These are phyloP conservation scores for Heliamphora exappendiculata DNA, from an alignment of 148 eudicot genomes.

Conservation along the genomic window DNA sequence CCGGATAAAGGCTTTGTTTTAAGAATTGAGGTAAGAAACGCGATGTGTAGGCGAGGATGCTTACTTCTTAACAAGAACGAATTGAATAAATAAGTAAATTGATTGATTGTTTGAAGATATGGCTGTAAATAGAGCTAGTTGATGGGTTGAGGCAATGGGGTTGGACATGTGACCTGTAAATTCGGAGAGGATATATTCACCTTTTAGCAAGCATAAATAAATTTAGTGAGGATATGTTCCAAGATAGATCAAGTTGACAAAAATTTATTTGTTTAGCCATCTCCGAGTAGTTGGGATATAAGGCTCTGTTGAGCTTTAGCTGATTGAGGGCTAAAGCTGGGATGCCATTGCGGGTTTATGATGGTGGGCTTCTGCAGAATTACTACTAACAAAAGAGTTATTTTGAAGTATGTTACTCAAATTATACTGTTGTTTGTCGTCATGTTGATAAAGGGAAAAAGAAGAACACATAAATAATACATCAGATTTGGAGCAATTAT, in stretches of 20 bases:
- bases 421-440: not conserved
- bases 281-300: not conserved
- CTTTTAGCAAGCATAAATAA: too few species aligned
- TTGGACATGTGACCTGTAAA: not conserved
- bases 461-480: not conserved
- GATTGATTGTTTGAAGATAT: not conserved
- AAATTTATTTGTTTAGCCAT: not conserved
- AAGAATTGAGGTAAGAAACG: too few species aligned
- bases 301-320: not conserved
- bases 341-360: not conserved
- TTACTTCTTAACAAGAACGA: not conserved
- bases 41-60: too few species aligned
- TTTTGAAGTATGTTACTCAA: not conserved
- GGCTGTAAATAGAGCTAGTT: not conserved
- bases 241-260: not conserved
- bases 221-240: not conserved
- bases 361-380: not conserved
- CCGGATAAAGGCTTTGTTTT: too few species aligned
- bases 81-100: not conserved
- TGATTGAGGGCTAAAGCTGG: not conserved
- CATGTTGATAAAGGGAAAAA: not conserved
- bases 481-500: not conserved
- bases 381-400: not conserved
- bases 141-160: conserved; percentile 1
- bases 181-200: too few species aligned